Conservation (phyloP, 345 rosid species). For the Melastoma malabathricum region DNA sequence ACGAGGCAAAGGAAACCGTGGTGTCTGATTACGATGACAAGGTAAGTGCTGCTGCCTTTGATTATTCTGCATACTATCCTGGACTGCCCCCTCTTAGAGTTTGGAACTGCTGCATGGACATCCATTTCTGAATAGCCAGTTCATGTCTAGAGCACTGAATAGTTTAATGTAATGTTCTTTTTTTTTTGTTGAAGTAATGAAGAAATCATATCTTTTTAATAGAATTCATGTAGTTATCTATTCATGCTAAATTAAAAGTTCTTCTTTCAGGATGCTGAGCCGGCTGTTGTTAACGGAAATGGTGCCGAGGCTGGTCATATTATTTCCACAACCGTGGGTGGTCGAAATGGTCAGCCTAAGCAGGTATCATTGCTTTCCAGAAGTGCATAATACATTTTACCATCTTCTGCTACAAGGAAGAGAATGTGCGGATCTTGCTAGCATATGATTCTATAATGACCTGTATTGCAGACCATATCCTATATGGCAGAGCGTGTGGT, state of each 20-base stretch:
- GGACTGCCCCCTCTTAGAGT: not conserved
- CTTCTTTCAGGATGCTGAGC: slow-evolving; percentile 43
- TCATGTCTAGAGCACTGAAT: no score
- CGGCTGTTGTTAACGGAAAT: slow-evolving; percentile 51
- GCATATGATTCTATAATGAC: slow-evolving; percentile 5
- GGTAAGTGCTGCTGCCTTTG: slow-evolving; percentile 16
- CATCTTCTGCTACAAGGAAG: not conserved
- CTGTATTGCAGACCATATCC: slow-evolving; percentile 44
- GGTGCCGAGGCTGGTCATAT: slow-evolving; percentile 87
- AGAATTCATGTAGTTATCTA: no score
- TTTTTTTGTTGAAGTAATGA: no score
- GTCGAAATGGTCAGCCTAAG: slow-evolving; percentile 81
- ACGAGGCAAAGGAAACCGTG: slow-evolving; percentile 43
- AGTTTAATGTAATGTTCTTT: no score
- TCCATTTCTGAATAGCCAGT: no score
- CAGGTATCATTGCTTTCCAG: slow-evolving; percentile 40
- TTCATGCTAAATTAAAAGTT: not conserved
- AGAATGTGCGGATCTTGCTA: not conserved
- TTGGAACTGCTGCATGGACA: no score
- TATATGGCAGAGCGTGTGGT: slow-evolving; percentile 79
- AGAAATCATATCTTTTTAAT: no score
- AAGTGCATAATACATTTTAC: not conserved
- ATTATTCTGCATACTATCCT: not conserved
- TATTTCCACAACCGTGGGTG: slow-evolving; percentile 68
- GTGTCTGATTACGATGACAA: slow-evolving; percentile 48